These are phyloP conservation scores for Fusarium sp. DNA, from an alignment of 2,329 filamentous ascomycete genomes.

Conservation along the genomic window DNA sequence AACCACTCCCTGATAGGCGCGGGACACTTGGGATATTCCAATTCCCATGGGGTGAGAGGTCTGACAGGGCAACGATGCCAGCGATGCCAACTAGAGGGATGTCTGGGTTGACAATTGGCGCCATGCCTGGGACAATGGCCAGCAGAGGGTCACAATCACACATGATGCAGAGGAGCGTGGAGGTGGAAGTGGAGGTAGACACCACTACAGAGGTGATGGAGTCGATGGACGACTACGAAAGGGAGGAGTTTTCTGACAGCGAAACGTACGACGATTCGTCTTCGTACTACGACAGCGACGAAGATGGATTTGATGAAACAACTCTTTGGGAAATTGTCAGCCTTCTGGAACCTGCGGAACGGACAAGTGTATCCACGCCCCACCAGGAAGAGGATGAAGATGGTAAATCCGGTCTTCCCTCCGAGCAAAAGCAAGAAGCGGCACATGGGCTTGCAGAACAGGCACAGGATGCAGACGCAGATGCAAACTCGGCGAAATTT, in stretches of 20 bases:
- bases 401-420: slow-evolving; percentile 21
- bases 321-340: slow-evolving; percentile 71
- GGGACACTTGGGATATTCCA: slow-evolving; percentile 70
- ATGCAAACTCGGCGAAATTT: slow-evolving; percentile 11
- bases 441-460: neutral
- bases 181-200: slow-evolving; percentile 41
- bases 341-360: slow-evolving; percentile 59
- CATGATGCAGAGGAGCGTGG: slow-evolving; percentile 17
- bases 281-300: slow-evolving; percentile 45
- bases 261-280: slow-evolving; percentile 40
- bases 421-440: slow-evolving; percentile 21
- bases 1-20: slow-evolving; percentile 64
- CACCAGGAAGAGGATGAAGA: neutral
- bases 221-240: slow-evolving; percentile 67
- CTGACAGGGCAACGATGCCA: slow-evolving; percentile 61
- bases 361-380: slow-evolving; percentile 54
- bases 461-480: neutral
- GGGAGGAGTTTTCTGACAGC: slow-evolving; percentile 51
- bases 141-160: slow-evolving; percentile 5
- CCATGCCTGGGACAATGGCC: slow-evolving; percentile 62
- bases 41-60: slow-evolving; percentile 71
- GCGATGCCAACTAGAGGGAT: slow-evolving; percentile 44
- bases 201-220: slow-evolving; percentile 47
- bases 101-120: slow-evolving; percentile 43
- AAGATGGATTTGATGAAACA: slow-evolving; percentile 66